These are phyloP conservation scores for Toxoplasma gondii DNA, from an alignment of 169 alveolate genomes.

Conservation along the genomic window DNA sequence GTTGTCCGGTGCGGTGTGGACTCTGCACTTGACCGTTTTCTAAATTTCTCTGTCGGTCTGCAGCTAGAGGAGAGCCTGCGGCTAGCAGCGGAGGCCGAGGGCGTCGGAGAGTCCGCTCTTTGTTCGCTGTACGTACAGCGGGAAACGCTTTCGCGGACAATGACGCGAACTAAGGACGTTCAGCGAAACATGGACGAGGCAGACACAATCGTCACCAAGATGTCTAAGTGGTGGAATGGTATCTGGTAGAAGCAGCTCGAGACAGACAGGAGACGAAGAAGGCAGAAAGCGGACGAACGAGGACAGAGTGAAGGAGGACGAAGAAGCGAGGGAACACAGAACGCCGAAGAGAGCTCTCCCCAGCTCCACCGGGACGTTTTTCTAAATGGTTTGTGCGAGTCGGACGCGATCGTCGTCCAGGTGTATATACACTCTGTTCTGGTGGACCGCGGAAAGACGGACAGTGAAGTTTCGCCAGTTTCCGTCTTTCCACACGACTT, in stretches of 20 bases:
- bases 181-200: neutral
- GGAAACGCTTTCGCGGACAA: neutral
- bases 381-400: too few relatives aligned
- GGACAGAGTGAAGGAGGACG: too few relatives aligned
- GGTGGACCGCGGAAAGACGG: too few relatives aligned
- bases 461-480: too few relatives aligned
- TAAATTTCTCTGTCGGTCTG: neutral
- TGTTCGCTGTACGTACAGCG: constrained; percentile 37
- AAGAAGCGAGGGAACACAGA: neutral
- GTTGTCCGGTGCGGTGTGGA: too few relatives aligned
- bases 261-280: too few relatives aligned
- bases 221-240: constrained; percentile 3
- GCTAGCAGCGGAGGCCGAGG: neutral
- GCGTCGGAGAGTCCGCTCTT: neutral
- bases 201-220: neutral
- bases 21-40: too few relatives aligned
- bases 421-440: too few relatives aligned
- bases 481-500: too few relatives aligned
- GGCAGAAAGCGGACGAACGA: too few relatives aligned
- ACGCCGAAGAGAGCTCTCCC: neutral
- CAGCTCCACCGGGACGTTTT: too few relatives aligned
- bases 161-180: neutral
- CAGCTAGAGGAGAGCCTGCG: constrained; percentile 6
- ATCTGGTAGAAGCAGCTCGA: neutral
- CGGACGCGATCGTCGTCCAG: too few relatives aligned